phyloP scores from a whole-genome alignment of 176 grass and related monocot genomes.

The Phoenix dactylifera region DNA sequence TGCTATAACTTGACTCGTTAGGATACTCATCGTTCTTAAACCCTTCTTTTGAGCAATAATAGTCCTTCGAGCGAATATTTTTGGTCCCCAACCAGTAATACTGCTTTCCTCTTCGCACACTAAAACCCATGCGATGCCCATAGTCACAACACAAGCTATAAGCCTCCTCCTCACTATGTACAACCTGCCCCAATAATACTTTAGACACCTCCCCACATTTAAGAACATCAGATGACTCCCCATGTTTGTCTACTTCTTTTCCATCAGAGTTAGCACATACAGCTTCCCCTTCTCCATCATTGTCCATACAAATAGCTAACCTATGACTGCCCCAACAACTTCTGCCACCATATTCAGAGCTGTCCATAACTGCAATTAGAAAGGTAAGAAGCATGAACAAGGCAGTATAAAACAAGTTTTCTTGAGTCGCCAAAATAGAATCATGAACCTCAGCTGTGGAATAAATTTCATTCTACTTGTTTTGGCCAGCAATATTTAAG shows the following conservation, averaged over 20 bases:
- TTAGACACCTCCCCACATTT: slow-evolving; percentile 49
- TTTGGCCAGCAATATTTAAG: no score
- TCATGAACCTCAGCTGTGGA: no score
- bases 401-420: no score
- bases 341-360: no score
- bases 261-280: no score
- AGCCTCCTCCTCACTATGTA: slow-evolving; percentile 61
- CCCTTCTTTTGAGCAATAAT: slow-evolving; percentile 85
- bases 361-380: no score
- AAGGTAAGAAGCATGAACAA: no score
- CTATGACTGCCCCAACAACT: no score
- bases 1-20: slow-evolving; percentile 49
- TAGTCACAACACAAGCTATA: slow-evolving; percentile 85
- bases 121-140: slow-evolving; percentile 70
- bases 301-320: no score
- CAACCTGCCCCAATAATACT: slow-evolving; percentile 46
- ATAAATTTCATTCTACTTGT: no score
- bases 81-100: slow-evolving; percentile 80
- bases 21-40: slow-evolving; percentile 61
- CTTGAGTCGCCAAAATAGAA: no score
- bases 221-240: slow-evolving; percentile 35
- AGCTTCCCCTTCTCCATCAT: no score
- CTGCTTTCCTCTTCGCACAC: slow-evolving; percentile 73
- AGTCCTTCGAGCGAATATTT: slow-evolving; percentile 69
- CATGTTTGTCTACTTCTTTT: not conserved